Evolutionary conservation across 2,329 filamentous ascomycete genomes (phyloP).

Genomic region (Cladosporium sp.): DNA sequence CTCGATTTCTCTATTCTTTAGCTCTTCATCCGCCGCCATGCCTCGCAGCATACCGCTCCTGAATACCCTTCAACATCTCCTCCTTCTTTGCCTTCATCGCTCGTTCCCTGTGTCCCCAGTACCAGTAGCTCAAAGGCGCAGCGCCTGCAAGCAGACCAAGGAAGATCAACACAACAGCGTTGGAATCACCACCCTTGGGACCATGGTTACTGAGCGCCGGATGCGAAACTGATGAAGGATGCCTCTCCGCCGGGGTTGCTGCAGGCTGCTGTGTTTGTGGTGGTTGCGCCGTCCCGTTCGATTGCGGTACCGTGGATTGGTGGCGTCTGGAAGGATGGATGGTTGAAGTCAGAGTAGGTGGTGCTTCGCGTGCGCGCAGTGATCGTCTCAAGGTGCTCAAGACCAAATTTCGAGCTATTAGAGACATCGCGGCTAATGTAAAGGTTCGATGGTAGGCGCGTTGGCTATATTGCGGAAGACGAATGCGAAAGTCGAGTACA

Average conservation of each 20-base stretch:
- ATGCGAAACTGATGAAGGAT: slow-evolving; percentile 8
- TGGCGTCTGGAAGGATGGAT: background rate
- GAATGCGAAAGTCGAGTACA: too few species aligned
- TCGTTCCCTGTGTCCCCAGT: slow-evolving; percentile 9
- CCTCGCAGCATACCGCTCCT: slow-evolving; percentile 9
- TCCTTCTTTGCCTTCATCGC: slow-evolving; percentile 10
- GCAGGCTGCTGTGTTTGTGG: background rate
- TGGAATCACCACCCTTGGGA: background rate
- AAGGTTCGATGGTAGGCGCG: too few species aligned
- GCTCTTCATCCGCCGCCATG: background rate
- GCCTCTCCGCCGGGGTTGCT: background rate
- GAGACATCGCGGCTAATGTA: too few species aligned
- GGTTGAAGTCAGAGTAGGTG: too few species aligned
- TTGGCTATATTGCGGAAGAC: too few species aligned
- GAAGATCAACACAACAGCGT: slow-evolving; percentile 3
- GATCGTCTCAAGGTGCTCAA: too few species aligned
- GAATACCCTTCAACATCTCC: slow-evolving; percentile 6
- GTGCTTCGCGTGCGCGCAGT: too few species aligned
- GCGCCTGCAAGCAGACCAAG: background rate
- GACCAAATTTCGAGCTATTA: too few species aligned
- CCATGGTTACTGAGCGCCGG: background rate
- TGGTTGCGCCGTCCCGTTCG: background rate
- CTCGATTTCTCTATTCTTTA: background rate
- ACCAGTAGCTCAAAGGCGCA: slow-evolving; percentile 10
- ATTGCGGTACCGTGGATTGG: slow-evolving; percentile 1